Conservation (phyloP, 2,329 filamentous ascomycete species). For the Diaporthe amygdali region DNA sequence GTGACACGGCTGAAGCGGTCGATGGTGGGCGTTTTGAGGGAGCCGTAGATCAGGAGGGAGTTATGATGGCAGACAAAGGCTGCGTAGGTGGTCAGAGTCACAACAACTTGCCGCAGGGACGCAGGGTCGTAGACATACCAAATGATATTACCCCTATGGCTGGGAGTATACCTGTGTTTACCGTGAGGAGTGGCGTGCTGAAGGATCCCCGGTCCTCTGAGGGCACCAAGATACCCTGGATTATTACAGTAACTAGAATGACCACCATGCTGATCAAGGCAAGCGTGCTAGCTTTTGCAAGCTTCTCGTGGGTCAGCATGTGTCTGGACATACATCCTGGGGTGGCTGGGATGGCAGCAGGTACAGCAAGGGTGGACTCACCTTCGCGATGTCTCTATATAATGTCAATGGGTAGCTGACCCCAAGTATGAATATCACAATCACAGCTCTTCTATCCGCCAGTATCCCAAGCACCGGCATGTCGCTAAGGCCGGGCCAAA, state of each 20-base stretch:
- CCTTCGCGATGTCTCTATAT: conserved; percentile 97
- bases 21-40: conserved; percentile 89
- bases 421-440: conserved; percentile 84
- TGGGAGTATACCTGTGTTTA: conserved; percentile 90
- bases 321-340: background rate
- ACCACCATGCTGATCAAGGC: conserved; percentile 92
- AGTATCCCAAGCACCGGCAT: conserved; percentile 83
- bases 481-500: conserved; percentile 77
- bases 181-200: conserved; percentile 70
- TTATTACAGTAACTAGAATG: conserved; percentile 86
- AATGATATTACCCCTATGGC: conserved; percentile 98
- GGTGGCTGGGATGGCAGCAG: background rate
- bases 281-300: conserved; percentile 94
- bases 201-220: conserved; percentile 74
- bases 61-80: conserved; percentile 86
- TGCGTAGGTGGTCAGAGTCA: conserved; percentile 29
- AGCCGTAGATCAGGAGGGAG: conserved; percentile 95
- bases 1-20: conserved; percentile 94
- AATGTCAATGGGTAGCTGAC: conserved; percentile 91
- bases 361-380: conserved; percentile 42
- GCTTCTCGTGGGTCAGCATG: conserved; percentile 41
- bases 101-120: background rate
- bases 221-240: conserved; percentile 80
- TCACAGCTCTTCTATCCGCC: conserved; percentile 81
- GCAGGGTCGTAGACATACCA: conserved; percentile 57